A percentile compares a stretch with the other conserved stretches of the same genome.
phyloP scores from a whole-genome alignment of 2,329 filamentous ascomycete species.

The Dryadomyces quercus-mongolicae region DNA sequence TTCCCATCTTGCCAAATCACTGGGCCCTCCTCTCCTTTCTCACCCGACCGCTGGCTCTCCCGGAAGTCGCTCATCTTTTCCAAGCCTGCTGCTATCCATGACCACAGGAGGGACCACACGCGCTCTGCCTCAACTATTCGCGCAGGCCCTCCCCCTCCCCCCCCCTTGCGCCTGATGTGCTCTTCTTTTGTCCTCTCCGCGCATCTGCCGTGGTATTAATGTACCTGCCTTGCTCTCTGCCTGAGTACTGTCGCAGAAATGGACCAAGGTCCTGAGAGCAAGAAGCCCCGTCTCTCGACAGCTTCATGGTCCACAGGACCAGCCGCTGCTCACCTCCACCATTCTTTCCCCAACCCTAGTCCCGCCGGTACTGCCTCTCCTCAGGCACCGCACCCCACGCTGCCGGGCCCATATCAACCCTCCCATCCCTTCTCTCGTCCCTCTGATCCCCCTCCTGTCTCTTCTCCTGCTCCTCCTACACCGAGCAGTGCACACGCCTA shows the following conservation, averaged over 20 bases:
- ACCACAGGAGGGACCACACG: not conserved
- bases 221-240: conserved; percentile 10
- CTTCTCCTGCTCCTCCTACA: conserved; percentile 1
- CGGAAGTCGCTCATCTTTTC: not conserved
- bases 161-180: conserved; percentile 3
- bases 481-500: not conserved
- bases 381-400: conserved; percentile 16
- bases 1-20: not conserved
- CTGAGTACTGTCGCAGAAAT: conserved; percentile 32
- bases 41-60: not conserved
- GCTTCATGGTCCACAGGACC: conserved; percentile 12
- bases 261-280: conserved; percentile 47
- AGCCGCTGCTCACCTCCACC: conserved; percentile 1
- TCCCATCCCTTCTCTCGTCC: conserved; percentile 25
- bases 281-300: conserved; percentile 44
- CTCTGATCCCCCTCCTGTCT: conserved; percentile 18
- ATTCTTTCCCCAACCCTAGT: conserved; percentile 32
- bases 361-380: conserved; percentile 18
- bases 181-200: conserved; percentile 4
- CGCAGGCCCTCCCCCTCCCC: not conserved
- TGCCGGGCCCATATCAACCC: conserved; percentile 26
- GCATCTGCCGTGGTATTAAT: conserved; percentile 13
- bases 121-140: not conserved
- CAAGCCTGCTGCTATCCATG: not conserved
- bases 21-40: not conserved